Percentiles rank a stretch among this genome's conserved stretches.
These are phyloP conservation scores for Vitis rotundifolia DNA, from an alignment of 164 flowering plant species.

Conservation along the genomic window DNA sequence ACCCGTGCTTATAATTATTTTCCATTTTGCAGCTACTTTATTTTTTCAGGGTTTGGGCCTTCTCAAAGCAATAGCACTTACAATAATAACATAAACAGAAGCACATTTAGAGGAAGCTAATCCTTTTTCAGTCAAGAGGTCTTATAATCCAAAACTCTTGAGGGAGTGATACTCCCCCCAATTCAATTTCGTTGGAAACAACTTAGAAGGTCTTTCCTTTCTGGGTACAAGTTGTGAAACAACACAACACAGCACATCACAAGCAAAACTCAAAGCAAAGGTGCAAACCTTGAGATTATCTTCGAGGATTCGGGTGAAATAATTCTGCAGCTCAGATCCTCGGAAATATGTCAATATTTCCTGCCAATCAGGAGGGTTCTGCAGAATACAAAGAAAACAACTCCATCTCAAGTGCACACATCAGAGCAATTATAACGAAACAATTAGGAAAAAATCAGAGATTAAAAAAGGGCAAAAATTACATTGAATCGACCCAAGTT, in stretches of 20 bases:
- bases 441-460: background rate
- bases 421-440: background rate
- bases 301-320: constrained; percentile 93
- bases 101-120: too few species aligned
- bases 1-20: too few species aligned
- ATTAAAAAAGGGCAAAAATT: constrained; percentile 15
- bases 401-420: background rate
- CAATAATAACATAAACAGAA: too few species aligned
- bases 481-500: constrained; percentile 96
- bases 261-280: background rate
- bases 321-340: constrained; percentile 97
- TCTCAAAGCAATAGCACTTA: too few species aligned
- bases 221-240: background rate
- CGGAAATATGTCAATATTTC: constrained; percentile 94
- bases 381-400: constrained; percentile 21
- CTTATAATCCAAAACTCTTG: too few species aligned
- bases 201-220: too few species aligned
- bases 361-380: constrained; percentile 99
- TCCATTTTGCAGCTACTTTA: too few species aligned
- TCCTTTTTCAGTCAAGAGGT: too few species aligned
- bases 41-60: too few species aligned
- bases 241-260: background rate
- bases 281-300: constrained; percentile 83
- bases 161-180: too few species aligned
- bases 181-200: too few species aligned